Evolutionary conservation across 306 rosid species (phyloP).

Genomic region (Dicorynia guianensis): DNA sequence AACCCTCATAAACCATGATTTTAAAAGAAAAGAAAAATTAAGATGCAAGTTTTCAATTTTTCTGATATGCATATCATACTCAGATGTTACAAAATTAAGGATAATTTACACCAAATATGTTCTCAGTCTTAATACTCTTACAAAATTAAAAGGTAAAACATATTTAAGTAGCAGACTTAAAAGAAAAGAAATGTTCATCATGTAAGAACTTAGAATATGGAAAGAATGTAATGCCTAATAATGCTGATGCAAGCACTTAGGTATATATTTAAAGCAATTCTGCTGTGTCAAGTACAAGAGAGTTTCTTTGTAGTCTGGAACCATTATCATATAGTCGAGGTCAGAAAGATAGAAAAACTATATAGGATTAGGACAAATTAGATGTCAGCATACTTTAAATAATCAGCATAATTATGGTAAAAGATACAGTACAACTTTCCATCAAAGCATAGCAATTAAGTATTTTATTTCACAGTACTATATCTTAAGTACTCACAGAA

Average conservation of each 20-base stretch:
- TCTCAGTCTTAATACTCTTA: neutral
- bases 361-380: slow-evolving; percentile 32
- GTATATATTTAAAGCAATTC: slow-evolving; percentile 34
- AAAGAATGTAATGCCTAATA: slow-evolving; percentile 24
- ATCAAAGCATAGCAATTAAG: neutral
- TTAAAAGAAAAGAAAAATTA: neutral
- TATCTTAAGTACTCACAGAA: neutral
- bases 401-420: neutral
- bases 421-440: neutral
- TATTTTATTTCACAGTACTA: neutral
- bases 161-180: neutral
- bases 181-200: no score
- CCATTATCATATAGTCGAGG: slow-evolving; percentile 31
- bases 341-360: slow-evolving; percentile 38
- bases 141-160: neutral
- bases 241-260: slow-evolving; percentile 37
- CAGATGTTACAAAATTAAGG: neutral
- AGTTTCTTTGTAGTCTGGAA: neutral
- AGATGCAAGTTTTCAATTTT: neutral
- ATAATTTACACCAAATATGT: neutral
- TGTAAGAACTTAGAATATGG: no score
- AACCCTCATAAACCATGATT: neutral
- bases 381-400: slow-evolving; percentile 1
- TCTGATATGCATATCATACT: slow-evolving; percentile 3
- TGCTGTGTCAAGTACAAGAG: slow-evolving; percentile 15